Base-by-base conservation (phyloP, 2,329 filamentous ascomycete genomes). In the Cadophora malorum region DNA sequence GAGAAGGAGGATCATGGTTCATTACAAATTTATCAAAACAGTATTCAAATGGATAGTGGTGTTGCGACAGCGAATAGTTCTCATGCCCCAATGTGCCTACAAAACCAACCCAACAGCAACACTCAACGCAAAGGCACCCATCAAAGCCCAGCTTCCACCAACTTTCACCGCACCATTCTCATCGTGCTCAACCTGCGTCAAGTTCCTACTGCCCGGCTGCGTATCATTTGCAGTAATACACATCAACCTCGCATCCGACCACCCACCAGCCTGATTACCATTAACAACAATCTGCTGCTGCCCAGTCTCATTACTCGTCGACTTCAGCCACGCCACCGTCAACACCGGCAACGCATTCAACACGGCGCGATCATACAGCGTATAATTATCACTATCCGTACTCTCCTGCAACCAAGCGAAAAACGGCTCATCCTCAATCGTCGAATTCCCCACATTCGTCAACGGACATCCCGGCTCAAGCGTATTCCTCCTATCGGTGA, bases 331-430 rank as follows among this genome's bases (percentile, higher is more conserved):
- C 31, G 10, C 61, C 8, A 53, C 61, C 47, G 28, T 45, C n/a
- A 64, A 25, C 23, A 63, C 31, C 19, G 61, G 61, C 61, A 53
- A 52, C 61, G 61, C 31, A 23, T 38, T 63, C 35, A 50, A 38
- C 47, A 63, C 28, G 19, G 45, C 38, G 4, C 35, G 61, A 41
- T 63, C 49, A 45, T 63, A 63, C n/a, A 53, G 23, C 49, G 61
- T 55, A n/a, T 38, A 63, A 38, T 63, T 53, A 21, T 33, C 49
- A 21, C 5, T 10, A 31, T 50, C 28, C 25, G 47, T 63, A 38
- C 28, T 25, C 8, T 1, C 19, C n/a, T 23, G 12, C 28, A n/a
- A 8, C 61, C 61, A 63, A 14, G 19, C 21, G 41, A 63, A 63
- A 47, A 63, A 63, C 28, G 31, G 12, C 14, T 38, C 47, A 23